Evolutionary conservation across 345 rosid genomes (phyloP).

Genomic region (Populus tremula): DNA sequence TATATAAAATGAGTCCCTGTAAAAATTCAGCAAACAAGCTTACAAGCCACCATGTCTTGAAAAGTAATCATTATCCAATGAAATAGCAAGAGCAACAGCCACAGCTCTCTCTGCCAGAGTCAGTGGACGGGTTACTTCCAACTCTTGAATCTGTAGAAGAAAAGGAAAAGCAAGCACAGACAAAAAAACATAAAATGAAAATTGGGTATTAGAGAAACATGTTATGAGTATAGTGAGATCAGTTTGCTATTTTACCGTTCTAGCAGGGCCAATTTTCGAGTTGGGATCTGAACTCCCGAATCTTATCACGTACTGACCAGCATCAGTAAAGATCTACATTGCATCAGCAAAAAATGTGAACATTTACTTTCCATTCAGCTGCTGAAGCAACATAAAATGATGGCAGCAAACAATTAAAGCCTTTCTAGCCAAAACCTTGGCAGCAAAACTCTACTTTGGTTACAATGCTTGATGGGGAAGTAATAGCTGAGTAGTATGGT

Average conservation of each 20-base stretch:
- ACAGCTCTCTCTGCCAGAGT: slow-evolving; percentile 82
- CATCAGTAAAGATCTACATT: slow-evolving; percentile 86
- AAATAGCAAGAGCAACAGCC: slow-evolving; percentile 80
- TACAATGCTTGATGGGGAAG: no score
- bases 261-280: slow-evolving; percentile 54
- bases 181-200: neutral
- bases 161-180: slow-evolving; percentile 1
- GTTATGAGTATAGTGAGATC: neutral
- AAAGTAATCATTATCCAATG: slow-evolving; percentile 90
- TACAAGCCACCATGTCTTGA: slow-evolving; percentile 94
- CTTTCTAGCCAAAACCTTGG: neutral
- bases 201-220: neutral
- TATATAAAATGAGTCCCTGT: neutral
- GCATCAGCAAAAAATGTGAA: neutral
- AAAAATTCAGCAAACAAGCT: neutral
- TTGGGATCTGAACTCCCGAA: slow-evolving; percentile 73
- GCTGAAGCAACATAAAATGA: neutral
- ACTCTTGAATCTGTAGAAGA: slow-evolving; percentile 60
- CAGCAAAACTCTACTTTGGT: no score
- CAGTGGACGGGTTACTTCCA: slow-evolving; percentile 67
- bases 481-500: no score
- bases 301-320: slow-evolving; percentile 93
- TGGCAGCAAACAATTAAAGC: neutral
- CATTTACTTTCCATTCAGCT: neutral
- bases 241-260: slow-evolving; percentile 35